Evolutionary conservation across 257 asterid species (phyloP).

Genomic region (Solanum rostratum): DNA sequence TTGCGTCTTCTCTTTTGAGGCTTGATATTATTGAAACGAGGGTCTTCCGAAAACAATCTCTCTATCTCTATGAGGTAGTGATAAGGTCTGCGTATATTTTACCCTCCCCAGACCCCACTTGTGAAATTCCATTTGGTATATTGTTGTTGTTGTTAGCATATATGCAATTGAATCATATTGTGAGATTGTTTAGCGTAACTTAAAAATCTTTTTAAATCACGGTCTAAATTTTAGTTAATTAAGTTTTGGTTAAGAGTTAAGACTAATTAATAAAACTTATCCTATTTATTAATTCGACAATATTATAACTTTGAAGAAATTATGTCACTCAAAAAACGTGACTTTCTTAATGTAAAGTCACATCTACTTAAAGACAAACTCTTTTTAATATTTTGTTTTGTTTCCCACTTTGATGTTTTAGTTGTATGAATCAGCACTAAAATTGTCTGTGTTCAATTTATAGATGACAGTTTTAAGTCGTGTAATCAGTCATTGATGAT

Average conservation of each 20-base stretch:
- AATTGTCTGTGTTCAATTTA: neutral
- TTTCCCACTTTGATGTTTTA: neutral
- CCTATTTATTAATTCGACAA: neutral
- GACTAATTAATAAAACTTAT: neutral
- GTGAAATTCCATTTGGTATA: no score
- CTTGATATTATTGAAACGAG: no score
- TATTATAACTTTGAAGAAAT: neutral
- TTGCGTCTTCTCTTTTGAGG: no score
- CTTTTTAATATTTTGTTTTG: neutral
- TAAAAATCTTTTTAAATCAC: no score
- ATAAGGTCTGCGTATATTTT: no score
- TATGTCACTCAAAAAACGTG: neutral
- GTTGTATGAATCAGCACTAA: neutral
- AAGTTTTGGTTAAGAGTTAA: neutral
- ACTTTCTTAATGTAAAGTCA: neutral
- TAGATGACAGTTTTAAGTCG: accelerated
- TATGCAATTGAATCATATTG: neutral
- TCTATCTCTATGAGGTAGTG: no score
- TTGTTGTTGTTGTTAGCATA: no score
- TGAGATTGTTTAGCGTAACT: neutral
- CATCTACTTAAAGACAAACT: neutral
- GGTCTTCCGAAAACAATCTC: no score
- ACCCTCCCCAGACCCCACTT: no score
- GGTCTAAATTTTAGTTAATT: no score
- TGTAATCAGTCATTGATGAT: neutral